Evolutionary conservation across 208 protist species (phyloP).

Genomic region (Wallacemonas rigidus): DNA sequence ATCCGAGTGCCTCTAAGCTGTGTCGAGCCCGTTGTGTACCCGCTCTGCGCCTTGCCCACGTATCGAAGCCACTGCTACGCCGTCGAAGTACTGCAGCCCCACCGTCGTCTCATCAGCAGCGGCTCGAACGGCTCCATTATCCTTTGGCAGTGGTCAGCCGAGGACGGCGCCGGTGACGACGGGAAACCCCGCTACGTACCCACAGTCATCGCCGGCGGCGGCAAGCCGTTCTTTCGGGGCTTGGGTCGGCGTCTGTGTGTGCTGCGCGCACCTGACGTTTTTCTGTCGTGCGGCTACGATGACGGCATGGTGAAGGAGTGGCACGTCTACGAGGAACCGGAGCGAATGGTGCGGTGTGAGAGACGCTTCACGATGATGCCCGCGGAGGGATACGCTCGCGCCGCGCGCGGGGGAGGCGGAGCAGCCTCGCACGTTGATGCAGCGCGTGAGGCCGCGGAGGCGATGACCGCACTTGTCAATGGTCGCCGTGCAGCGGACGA

Average conservation of each 20-base stretch:
- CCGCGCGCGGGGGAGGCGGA: neutral
- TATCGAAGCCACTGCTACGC: constrained; percentile 52
- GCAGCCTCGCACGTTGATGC: neutral
- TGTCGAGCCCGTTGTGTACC: constrained; percentile 72
- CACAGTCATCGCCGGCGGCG: constrained; percentile 27
- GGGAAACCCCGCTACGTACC: constrained; percentile 32
- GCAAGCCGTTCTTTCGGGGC: constrained; percentile 25
- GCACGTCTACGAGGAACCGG: constrained; percentile 82
- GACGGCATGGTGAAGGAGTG: constrained; percentile 81
- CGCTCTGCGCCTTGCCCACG: constrained; percentile 41
- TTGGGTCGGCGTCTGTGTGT: constrained; percentile 55
- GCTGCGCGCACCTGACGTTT: constrained; percentile 67
- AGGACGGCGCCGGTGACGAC: neutral
- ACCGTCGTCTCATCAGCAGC: constrained; percentile 49
- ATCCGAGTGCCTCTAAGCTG: constrained; percentile 62
- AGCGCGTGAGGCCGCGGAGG: constrained; percentile 26
- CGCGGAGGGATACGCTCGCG: neutral
- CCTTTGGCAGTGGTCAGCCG: constrained; percentile 47
- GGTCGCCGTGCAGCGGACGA: neutral
- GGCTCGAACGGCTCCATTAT: constrained; percentile 55
- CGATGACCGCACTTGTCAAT: constrained; percentile 23
- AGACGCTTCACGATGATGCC: constrained; percentile 57
- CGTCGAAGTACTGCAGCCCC: constrained; percentile 45
- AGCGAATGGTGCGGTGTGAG: constrained; percentile 61
- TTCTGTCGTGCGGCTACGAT: constrained; percentile 70